Conservation (phyloP, 495 filamentous ascomycete species). For the Podospora didyma region DNA sequence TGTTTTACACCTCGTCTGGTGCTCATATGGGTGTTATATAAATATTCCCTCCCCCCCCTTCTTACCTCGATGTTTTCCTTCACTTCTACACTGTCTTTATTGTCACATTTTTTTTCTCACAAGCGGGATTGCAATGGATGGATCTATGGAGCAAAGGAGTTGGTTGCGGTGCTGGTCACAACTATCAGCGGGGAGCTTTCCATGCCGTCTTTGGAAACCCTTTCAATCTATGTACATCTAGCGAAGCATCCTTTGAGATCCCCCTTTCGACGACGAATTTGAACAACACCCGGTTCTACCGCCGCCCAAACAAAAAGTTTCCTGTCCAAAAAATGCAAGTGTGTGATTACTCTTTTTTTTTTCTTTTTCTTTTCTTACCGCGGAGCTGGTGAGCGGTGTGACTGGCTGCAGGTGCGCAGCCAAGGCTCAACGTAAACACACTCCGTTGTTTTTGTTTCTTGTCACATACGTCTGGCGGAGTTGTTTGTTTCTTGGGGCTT, state of each 20-base stretch:
- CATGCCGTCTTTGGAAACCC: background rate
- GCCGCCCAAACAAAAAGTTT: too few species aligned
- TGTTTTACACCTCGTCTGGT: slow-evolving; percentile 5
- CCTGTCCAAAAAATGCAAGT: too few species aligned
- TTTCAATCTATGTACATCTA: background rate
- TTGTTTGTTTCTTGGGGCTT: too few species aligned
- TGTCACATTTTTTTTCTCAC: background rate
- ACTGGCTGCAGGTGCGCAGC: too few species aligned
- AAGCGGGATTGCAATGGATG: background rate
- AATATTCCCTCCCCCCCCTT: background rate
- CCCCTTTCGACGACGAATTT: too few species aligned
- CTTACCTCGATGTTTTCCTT: background rate
- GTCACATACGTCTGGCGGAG: too few species aligned
- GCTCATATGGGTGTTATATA: background rate
- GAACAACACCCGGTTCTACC: too few species aligned
- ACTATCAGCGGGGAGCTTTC: background rate
- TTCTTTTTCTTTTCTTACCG: too few species aligned
- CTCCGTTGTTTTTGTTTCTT: too few species aligned
- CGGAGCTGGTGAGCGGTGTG: too few species aligned
- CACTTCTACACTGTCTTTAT: background rate
- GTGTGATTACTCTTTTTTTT: too few species aligned
- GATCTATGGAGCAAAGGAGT: background rate
- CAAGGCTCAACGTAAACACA: too few species aligned
- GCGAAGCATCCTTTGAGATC: background rate
- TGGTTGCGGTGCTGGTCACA: background rate